Evolutionary conservation across 257 asterid genomes (phyloP), one percentile per base, ranked within the genome.

Genomic region (Coffea eugenioides): DNA sequence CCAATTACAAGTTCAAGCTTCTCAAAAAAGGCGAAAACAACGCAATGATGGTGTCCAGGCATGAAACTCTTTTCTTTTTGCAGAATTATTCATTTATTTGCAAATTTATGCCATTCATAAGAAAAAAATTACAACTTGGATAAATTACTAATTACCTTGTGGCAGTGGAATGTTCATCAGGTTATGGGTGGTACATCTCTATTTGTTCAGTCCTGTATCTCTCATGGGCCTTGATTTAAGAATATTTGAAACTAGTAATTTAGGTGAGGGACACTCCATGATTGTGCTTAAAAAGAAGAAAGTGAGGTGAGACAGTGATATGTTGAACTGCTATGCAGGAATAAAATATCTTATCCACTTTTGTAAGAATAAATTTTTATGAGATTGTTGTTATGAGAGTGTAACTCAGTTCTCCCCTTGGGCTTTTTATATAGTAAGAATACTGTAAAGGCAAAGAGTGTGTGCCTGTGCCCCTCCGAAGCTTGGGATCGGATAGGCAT

Each of bases 41-140:
- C 92, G 97, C 81, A 94, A 91, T 82, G 99, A 96, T 83, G 94
- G 95, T 82, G 95, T 96, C 84, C 99, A 96, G 97, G 99, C 81
- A 90, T 5, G 93, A 56, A 73, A 56, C 71, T 82, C 31, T 25
- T 74, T 71, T 71, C 34, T 83, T 82, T 59, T 77, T 48, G 8
- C 59, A 73, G 59, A 0, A 64, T 62, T 74, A 15, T 39, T 43
- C 73, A 8, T 31, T 80, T 71, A 31, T 68, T 46, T 69, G 79
- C 62, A 62, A 18, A 39, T 18, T 80, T 71, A 45, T 27, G 13
- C 41, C 27, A 34, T 15, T 77, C 36, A 9, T 31, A 20, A 13
- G 65, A 23, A 5, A 34, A 23, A 64, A 80, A 48, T 31, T 49
- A 31, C 66, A 68, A 21, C 15, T 27, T 48, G 7, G 52, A 10